phyloP scores from a whole-genome alignment of 208 protist genomes.

The Trichomonas tenax region DNA sequence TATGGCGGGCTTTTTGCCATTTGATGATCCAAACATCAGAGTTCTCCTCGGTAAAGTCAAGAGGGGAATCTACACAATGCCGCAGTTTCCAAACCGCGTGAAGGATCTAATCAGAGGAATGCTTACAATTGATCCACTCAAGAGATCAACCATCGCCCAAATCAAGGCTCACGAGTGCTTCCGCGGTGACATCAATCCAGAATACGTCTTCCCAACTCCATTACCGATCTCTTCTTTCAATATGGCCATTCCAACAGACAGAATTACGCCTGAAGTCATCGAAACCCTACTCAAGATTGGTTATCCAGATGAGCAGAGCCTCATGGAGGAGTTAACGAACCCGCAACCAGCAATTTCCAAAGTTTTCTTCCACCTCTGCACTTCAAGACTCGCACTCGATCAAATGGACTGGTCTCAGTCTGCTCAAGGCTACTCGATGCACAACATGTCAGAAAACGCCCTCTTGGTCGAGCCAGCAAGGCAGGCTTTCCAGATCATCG shows the following conservation, averaged over 20 bases:
- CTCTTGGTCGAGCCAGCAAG: background rate
- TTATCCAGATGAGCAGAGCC: background rate
- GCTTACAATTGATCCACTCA: conserved; percentile 4
- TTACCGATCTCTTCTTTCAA: background rate
- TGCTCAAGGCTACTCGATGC: background rate
- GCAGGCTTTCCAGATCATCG: background rate
- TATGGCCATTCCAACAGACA: background rate
- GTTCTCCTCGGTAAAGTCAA: background rate
- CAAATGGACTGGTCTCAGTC: background rate
- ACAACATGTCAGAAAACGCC: background rate
- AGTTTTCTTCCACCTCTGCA: background rate
- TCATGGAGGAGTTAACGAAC: background rate
- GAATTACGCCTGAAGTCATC: background rate
- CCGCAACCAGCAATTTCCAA: background rate
- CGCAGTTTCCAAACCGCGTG: background rate
- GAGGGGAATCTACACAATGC: background rate
- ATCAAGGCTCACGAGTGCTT: conserved; percentile 22
- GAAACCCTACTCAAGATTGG: background rate
- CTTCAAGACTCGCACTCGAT: background rate
- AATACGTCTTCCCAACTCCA: background rate
- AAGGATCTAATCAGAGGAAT: conserved; percentile 20
- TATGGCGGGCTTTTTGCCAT: background rate
- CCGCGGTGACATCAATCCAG: background rate
- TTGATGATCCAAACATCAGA: background rate
- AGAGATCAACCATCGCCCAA: conserved; percentile 5